phyloP scores from a whole-genome alignment of 495 filamentous ascomycete species.

The Neurospora sp. region DNA sequence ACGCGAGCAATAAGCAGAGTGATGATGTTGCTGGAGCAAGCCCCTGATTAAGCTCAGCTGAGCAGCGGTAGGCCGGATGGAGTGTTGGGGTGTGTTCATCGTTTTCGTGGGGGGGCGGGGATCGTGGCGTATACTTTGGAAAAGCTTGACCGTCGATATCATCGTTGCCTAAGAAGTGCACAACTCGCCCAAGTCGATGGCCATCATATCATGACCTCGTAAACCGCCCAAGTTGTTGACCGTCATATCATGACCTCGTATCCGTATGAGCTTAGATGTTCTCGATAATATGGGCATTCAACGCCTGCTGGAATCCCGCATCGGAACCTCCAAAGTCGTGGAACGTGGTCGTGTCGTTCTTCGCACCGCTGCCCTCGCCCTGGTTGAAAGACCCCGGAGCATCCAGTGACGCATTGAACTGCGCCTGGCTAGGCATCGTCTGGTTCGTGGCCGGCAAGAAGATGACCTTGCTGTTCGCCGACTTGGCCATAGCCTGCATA shows the following conservation, averaged over 20 bases:
- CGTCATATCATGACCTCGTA: background rate
- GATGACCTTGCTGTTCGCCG: conserved; percentile 91
- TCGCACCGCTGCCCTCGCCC: conserved; percentile 11
- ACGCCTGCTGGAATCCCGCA: conserved; percentile 62
- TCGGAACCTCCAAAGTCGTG: conserved; percentile 40
- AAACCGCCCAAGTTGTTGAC: background rate
- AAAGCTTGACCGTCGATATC: background rate
- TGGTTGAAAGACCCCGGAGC: conserved; percentile 7
- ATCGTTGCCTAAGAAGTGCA: background rate
- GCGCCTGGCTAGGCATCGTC: conserved; percentile 46
- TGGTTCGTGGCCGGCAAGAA: conserved; percentile 67
- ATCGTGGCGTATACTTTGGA: background rate
- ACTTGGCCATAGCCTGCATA: conserved; percentile 99
- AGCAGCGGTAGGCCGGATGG: background rate
- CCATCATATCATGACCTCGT: background rate
- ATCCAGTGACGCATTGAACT: conserved; percentile 23
- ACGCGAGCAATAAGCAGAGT: background rate
- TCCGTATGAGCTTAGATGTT: conserved; percentile 51
- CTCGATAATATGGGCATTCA: conserved; percentile 79
- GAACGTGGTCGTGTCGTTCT: conserved; percentile 6
- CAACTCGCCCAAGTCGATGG: background rate
- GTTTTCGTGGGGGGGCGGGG: background rate
- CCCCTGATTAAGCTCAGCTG: background rate
- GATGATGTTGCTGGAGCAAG: background rate
- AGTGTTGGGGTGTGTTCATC: background rate